Base-by-base conservation (phyloP, 345 rosid genomes). In the Psidium guajava region DNA sequence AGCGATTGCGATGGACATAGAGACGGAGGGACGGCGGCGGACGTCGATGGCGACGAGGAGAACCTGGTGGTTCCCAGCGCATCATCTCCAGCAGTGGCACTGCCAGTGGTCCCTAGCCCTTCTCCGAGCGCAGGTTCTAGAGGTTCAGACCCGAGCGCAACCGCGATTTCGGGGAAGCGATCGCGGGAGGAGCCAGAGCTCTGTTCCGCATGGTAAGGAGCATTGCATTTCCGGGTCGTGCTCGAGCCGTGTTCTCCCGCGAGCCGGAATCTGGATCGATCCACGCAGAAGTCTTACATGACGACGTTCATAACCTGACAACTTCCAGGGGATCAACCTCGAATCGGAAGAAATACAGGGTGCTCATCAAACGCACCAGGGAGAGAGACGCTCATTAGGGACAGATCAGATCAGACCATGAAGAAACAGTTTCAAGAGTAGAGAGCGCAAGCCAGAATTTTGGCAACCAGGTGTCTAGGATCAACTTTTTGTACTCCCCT, bases 41-140 rank as follows among this genome's bases (percentile, higher is more conserved):
- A n/a, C 83, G 54, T 40, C 42, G 5, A 9, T 49, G 53, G 20
- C 13, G 58, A 83, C 6, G 81, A 87, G 82, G 93, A 91, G 54
- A 83, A 91, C 85, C 95, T 91, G 85, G 93, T 93, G 50, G 93
- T 93, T 83, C 95, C 93, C 1, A 83, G 88, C 88, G 56, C 44
- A 15, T 32, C 75, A 64, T 64, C 86, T 42, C 85, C 84, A 22
- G 22, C 85, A 1, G 58, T 83, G 15, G 52, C 89, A 6, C 87
- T 89, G 18, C 86, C 87, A 20, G 83, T 73, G 44, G 61, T 24
- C 18, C 82, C 32, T 80, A 83, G 89, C 12, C 85, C 83, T 85
- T 87, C 92, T 8, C 58, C 86, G 3, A 88, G 91, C 16, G 86
- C 90, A 86, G 64, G 49, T 80, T 84, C 75, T 6, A 73, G 85